Percentiles rank a stretch among this genome's conserved stretches.
Evolutionary conservation across 2,329 filamentous ascomycete species (phyloP).

Genomic region (Diaporthe ampelina): DNA sequence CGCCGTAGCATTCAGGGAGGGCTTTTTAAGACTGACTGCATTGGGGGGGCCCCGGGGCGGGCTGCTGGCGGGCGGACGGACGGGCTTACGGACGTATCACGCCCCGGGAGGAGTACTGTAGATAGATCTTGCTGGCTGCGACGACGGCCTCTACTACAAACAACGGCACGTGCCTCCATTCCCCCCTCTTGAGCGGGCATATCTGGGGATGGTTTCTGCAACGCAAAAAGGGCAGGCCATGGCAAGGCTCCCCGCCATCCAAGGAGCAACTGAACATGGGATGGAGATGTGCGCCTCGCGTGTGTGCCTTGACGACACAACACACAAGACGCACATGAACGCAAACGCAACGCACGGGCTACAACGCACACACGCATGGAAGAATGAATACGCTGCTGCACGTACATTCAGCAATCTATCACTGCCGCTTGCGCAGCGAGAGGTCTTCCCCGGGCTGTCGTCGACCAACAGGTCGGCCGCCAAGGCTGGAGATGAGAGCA

Average conservation of each 20-base stretch:
- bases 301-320: not conserved
- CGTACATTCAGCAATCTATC: not conserved
- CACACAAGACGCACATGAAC: not conserved
- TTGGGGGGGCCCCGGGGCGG: not conserved
- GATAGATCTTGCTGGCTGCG: no score
- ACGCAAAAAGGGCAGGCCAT: no score
- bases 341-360: not conserved
- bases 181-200: no score
- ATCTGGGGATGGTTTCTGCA: no score
- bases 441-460: not conserved
- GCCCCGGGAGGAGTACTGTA: no score
- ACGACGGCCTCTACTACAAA: no score
- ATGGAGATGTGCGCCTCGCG: constrained; percentile 16
- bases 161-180: no score
- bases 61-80: not conserved
- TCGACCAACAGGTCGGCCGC: not conserved
- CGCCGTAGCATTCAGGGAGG: constrained; percentile 7
- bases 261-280: not conserved
- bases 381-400: not conserved
- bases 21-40: no score
- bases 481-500: not conserved
- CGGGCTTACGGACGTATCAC: no score
- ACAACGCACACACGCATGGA: not conserved
- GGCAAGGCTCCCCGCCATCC: not conserved
- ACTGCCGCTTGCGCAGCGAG: not conserved